These are phyloP conservation scores for Phytophthora hybrid DNA, from an alignment of 352 stramenopile species.

Conservation along the genomic window DNA sequence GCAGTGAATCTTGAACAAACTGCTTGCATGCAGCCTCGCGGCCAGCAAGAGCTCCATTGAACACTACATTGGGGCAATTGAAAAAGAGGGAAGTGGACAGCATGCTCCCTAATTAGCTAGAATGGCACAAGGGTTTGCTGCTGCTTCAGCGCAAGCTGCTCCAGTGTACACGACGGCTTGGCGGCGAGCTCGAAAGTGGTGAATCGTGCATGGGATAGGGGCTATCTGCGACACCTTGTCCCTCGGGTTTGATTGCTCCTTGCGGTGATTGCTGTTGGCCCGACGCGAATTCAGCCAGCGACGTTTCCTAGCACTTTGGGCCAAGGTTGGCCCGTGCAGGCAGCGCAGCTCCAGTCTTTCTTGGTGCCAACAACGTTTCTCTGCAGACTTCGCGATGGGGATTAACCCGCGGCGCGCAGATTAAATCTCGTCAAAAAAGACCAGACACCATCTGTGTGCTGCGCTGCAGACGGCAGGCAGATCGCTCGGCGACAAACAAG, in stretches of 20 bases:
- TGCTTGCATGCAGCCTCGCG: too few species aligned
- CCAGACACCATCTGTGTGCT: slow-evolving; percentile 11
- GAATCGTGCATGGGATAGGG: slow-evolving; percentile 22
- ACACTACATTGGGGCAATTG: too few species aligned
- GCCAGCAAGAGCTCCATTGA: too few species aligned
- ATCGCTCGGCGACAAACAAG: background rate
- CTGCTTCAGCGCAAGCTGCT: too few species aligned
- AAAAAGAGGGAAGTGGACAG: too few species aligned
- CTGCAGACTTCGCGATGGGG: slow-evolving; percentile 10
- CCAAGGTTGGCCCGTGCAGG: slow-evolving; percentile 1
- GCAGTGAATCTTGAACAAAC: slow-evolving; percentile 11
- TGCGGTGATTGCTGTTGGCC: slow-evolving; percentile 14
- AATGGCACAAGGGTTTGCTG: too few species aligned
- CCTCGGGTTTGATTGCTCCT: slow-evolving; percentile 30
- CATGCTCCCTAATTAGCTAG: background rate
- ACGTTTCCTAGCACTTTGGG: background rate
- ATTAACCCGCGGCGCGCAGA: slow-evolving; percentile 26
- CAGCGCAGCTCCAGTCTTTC: background rate
- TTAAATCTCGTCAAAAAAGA: slow-evolving; percentile 35
- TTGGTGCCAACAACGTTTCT: slow-evolving; percentile 12
- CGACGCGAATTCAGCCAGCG: background rate
- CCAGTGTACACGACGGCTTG: background rate
- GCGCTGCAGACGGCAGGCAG: background rate
- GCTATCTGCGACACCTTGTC: slow-evolving; percentile 23
- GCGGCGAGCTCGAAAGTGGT: background rate